phyloP scores from a whole-genome alignment of 139 green algal species.

The Trebouxia sp. region DNA sequence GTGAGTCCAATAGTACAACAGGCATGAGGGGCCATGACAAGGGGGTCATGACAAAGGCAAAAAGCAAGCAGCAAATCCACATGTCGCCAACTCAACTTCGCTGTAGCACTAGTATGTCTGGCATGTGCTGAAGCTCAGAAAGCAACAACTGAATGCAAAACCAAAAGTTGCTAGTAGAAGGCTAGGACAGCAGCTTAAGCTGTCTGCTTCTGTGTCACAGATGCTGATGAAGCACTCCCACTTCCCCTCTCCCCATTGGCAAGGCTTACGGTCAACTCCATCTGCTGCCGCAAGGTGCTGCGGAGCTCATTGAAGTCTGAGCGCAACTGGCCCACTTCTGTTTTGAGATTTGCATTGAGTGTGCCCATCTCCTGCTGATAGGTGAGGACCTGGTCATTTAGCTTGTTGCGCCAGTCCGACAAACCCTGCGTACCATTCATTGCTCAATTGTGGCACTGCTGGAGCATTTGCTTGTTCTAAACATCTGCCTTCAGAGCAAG shows the following conservation, averaged over 20 bases:
- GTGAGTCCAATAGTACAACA: too few relatives aligned
- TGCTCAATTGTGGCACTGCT: background rate
- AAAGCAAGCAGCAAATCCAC: too few relatives aligned
- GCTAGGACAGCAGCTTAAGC: background rate
- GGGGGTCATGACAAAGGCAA: too few relatives aligned
- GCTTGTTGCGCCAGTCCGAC: constrained; percentile 7
- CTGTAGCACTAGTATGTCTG: too few relatives aligned
- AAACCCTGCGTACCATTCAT: background rate
- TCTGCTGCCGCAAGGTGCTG: constrained; percentile 19
- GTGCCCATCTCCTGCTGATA: constrained; percentile 7
- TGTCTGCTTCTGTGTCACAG: background rate
- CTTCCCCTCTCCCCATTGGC: background rate
- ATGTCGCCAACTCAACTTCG: too few relatives aligned
- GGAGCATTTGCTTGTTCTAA: background rate
- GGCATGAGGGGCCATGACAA: too few relatives aligned
- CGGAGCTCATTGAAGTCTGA: constrained; percentile 5
- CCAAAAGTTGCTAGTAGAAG: too few relatives aligned
- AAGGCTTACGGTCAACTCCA: constrained; percentile 19
- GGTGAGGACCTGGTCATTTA: constrained; percentile 1
- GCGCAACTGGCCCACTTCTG: background rate
- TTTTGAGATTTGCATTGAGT: constrained; percentile 2
- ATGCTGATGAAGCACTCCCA: background rate
- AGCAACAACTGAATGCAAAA: too few relatives aligned
- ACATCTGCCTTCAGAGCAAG: background rate
- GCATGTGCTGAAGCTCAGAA: too few relatives aligned